Percentiles rank a stretch among this genome's conserved stretches.
Conservation (phyloP, 352 stramenopile genomes). For the Phytophthora hibernalis region DNA sequence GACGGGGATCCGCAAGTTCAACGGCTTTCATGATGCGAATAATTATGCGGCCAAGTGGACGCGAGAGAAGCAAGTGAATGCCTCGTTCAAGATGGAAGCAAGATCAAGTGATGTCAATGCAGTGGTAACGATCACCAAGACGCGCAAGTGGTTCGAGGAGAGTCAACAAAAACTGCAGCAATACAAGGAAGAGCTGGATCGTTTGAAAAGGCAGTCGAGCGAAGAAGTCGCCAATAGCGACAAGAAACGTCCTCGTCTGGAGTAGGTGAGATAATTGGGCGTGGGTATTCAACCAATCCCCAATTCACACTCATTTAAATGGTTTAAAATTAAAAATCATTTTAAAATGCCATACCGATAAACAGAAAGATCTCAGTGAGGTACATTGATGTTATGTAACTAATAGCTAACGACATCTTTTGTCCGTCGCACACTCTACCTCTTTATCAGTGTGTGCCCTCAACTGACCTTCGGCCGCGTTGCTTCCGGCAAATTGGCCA, state of each 20-base stretch:
- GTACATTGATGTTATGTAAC: no score
- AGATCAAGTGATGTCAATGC: background rate
- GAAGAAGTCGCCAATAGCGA: background rate
- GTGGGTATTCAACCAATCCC: background rate
- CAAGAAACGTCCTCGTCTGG: background rate
- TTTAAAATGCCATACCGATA: no score
- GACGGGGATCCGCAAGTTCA: constrained; percentile 2
- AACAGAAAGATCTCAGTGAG: no score
- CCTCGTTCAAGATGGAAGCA: constrained; percentile 15
- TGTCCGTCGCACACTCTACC: no score
- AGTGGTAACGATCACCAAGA: constrained; percentile 21
- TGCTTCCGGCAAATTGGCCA: no score
- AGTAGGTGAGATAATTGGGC: background rate
- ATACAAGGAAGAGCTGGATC: constrained; percentile 2
- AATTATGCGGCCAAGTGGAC: constrained; percentile 3
- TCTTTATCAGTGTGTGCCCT: no score
- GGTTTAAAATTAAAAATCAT: no score
- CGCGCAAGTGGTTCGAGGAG: constrained; percentile 7
- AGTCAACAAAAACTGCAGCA: background rate
- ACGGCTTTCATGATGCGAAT: constrained; percentile 4
- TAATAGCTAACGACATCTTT: no score
- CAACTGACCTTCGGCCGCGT: no score
- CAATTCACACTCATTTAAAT: no score
- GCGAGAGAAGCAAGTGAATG: background rate
- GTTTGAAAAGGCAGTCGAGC: background rate